Evolutionary conservation across 106 monocot genomes (phyloP).

Genomic region (Apostasia ramifera): DNA sequence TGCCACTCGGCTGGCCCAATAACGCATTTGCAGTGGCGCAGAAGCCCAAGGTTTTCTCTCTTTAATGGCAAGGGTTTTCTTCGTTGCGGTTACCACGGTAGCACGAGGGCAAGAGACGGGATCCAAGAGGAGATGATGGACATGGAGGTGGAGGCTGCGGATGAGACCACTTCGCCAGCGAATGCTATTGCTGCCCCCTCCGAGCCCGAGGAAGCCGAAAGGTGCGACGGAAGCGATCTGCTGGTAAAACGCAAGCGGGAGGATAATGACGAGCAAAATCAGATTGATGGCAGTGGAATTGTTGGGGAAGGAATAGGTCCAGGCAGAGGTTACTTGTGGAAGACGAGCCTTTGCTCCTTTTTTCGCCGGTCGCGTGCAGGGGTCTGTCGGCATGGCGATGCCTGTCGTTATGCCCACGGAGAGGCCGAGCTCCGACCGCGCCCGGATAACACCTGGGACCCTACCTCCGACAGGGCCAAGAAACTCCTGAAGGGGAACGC

Average conservation of each 20-base stretch:
- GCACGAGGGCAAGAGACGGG: neutral
- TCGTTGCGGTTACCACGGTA: no score
- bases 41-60: no score
- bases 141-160: neutral
- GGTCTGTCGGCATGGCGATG: slow-evolving; percentile 62
- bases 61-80: no score
- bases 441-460: slow-evolving; percentile 84
- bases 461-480: slow-evolving; percentile 74
- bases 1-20: no score
- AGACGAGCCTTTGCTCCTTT: slow-evolving; percentile 87
- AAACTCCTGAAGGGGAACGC: slow-evolving; percentile 26
- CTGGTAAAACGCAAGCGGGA: slow-evolving; percentile 13
- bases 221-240: no score
- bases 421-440: slow-evolving; percentile 84
- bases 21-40: no score
- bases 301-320: neutral
- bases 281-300: no score
- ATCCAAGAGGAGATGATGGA: neutral
- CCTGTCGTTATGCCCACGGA: slow-evolving; percentile 85
- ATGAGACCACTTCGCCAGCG: no score
- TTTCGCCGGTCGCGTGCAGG: slow-evolving; percentile 27
- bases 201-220: neutral
- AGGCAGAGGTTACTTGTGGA: slow-evolving; percentile 37
- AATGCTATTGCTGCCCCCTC: neutral
- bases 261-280: neutral